A percentile compares a stretch with the other conserved stretches of the same genome.
Conservation (phyloP, 768 basidiomycete species). For the Trametes sanguinea region DNA sequence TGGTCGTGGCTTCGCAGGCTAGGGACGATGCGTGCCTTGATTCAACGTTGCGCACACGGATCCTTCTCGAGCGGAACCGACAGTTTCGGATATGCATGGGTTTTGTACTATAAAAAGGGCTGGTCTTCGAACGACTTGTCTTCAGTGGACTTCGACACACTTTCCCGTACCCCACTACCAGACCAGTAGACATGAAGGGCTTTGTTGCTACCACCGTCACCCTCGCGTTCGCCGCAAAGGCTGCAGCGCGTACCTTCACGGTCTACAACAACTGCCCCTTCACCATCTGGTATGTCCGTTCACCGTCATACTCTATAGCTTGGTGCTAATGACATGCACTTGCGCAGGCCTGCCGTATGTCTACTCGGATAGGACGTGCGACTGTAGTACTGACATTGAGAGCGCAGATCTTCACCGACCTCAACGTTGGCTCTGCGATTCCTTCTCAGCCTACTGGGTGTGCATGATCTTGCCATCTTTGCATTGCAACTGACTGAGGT, state of each 20-base stretch:
- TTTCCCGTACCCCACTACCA: background rate
- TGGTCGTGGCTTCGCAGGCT: background rate
- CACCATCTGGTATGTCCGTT: conserved; percentile 40
- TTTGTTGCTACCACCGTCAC: conserved; percentile 16
- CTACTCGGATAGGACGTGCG: too few species aligned
- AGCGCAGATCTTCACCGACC: conserved; percentile 34
- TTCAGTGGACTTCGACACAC: conserved; percentile 5
- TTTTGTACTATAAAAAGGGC: background rate
- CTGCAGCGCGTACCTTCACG: conserved; percentile 35
- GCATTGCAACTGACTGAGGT: background rate
- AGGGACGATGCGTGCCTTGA: background rate
- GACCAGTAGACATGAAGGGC: conserved; percentile 12
- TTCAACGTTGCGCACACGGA: background rate
- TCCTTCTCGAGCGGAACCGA: background rate
- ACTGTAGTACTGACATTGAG: background rate
- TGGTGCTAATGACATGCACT: background rate
- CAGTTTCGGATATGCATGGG: background rate
- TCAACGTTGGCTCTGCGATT: conserved; percentile 33
- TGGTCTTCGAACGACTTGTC: background rate
- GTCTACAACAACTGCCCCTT: conserved; percentile 44
- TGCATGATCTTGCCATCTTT: background rate
- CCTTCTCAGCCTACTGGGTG: conserved; percentile 36
- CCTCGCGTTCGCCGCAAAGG: conserved; percentile 9
- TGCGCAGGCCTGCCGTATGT: conserved; percentile 36
- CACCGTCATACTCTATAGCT: background rate